Conservation (phyloP, 2,329 filamentous ascomycete genomes). For the Dothideomycetes sp. region DNA sequence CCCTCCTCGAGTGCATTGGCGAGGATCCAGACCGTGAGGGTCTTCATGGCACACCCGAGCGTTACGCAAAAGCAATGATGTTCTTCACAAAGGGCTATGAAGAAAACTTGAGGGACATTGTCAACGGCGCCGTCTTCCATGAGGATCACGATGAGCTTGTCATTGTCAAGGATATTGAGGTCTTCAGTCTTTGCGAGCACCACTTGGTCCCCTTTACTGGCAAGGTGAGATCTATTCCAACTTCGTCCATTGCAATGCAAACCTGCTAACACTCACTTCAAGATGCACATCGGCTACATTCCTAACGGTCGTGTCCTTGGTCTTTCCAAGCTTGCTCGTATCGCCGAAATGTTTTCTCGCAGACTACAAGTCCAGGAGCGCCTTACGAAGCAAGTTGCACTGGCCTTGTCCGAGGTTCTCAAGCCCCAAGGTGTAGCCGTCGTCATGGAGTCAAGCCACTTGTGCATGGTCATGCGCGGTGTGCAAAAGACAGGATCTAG, state of each 20-base stretch:
- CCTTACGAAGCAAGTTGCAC: slow-evolving; percentile 88
- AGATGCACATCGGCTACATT: slow-evolving; percentile 99
- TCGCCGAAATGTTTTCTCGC: slow-evolving; percentile 93
- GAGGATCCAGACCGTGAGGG: slow-evolving; percentile 56
- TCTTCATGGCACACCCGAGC: slow-evolving; percentile 57
- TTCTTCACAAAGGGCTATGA: slow-evolving; percentile 97
- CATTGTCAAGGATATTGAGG: slow-evolving; percentile 94
- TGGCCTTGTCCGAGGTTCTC: slow-evolving; percentile 85
- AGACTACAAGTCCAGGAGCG: slow-evolving; percentile 93
- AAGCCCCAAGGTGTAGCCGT: slow-evolving; percentile 92
- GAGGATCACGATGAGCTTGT: slow-evolving; percentile 96
- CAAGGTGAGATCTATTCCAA: slow-evolving; percentile 49
- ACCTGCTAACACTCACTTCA: slow-evolving; percentile 6
- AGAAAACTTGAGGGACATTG: slow-evolving; percentile 81
- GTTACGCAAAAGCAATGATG: slow-evolving; percentile 91
- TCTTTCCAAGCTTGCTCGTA: slow-evolving; percentile 86
- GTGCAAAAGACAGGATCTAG: slow-evolving; percentile 80
- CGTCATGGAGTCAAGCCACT: slow-evolving; percentile 91
- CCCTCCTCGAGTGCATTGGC: slow-evolving; percentile 54
- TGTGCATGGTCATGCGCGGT: slow-evolving; percentile 99
- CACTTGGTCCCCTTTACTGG: slow-evolving; percentile 94
- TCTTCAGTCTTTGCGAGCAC: slow-evolving; percentile 92
- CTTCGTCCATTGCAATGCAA: slow-evolving; percentile 2
- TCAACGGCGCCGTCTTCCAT: slow-evolving; percentile 90
- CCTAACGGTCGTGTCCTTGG: slow-evolving; percentile 84